Conservation (phyloP, 225 moss, liverwort and hornwort species). For the Anthoceros angustus region DNA sequence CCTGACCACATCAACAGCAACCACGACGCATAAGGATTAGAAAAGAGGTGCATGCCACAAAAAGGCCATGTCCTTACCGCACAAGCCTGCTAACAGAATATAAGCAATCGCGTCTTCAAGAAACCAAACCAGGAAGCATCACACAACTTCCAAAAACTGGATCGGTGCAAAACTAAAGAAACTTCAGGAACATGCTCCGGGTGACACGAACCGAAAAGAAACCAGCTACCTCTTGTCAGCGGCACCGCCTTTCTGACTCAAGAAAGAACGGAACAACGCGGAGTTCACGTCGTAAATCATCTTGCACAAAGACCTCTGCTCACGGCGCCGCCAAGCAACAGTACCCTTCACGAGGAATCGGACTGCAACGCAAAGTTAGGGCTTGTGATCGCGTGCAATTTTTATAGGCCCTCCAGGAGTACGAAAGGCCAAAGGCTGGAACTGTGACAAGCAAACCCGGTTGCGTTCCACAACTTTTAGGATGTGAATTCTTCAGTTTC, state of each 20-base stretch:
- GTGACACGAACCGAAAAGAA: neutral
- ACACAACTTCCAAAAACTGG: neutral
- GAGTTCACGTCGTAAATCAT: constrained; percentile 91
- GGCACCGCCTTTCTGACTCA: constrained; percentile 78
- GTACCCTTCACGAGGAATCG: too few relatives aligned
- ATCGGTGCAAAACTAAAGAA: neutral
- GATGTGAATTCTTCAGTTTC: too few relatives aligned
- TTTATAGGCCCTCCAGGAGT: too few relatives aligned
- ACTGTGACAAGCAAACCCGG: too few relatives aligned
- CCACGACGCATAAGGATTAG: neutral
- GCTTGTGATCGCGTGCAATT: too few relatives aligned
- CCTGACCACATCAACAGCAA: constrained; percentile 10
- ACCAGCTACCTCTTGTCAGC: constrained; percentile 47
- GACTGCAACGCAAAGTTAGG: too few relatives aligned
- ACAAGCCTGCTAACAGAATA: neutral
- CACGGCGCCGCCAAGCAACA: too few relatives aligned
- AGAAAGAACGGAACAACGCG: constrained; percentile 65
- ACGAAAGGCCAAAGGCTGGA: too few relatives aligned
- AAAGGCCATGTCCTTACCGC: neutral
- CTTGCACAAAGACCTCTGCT: neutral
- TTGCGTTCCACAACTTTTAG: too few relatives aligned
- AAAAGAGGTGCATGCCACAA: neutral
- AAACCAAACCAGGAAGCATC: neutral
- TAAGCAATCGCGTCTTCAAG: neutral
- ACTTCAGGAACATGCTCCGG: neutral